Evolutionary conservation across 306 rosid genomes (phyloP).

Genomic region (Begonia fuchsioides): DNA sequence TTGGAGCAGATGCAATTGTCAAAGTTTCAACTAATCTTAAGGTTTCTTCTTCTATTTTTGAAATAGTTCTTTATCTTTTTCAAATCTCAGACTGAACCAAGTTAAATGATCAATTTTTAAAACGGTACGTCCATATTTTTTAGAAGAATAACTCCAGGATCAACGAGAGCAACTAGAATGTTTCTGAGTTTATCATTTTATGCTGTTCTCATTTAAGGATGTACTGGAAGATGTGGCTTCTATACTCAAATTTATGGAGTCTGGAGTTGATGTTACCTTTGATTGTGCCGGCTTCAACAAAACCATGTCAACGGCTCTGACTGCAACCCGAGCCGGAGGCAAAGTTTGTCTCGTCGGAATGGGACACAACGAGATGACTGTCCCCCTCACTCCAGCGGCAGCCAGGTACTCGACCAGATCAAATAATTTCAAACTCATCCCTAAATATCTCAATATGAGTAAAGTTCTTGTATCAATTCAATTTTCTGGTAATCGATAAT

Average conservation of each 20-base stretch:
- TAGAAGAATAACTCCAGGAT: no score
- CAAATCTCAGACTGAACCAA: no score
- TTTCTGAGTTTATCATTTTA: not conserved
- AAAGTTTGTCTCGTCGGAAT: conserved; percentile 86
- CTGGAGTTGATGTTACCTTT: conserved; percentile 44
- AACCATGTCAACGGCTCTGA: conserved; percentile 74
- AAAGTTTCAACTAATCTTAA: conserved; percentile 56
- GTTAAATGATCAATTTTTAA: no score
- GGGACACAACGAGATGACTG: conserved; percentile 70
- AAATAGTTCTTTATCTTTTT: no score
- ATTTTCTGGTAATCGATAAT: no score
- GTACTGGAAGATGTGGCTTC: conserved; percentile 40
- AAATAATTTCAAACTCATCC: no score
- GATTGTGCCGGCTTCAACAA: conserved; percentile 85
- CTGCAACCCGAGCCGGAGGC: conserved; percentile 66
- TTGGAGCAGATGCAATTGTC: conserved; percentile 59
- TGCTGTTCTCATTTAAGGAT: conserved; percentile 23
- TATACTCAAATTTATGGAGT: conserved; percentile 48
- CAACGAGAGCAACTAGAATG: no score
- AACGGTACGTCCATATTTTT: no score
- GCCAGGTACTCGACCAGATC: conserved; percentile 32
- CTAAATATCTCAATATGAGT: no score
- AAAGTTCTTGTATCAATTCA: no score
- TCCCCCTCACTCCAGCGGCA: conserved; percentile 71
- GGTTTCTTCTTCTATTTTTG: conserved; percentile 20